phyloP scores from a whole-genome alignment of 2,329 filamentous ascomycete genomes.

The Phyllosticta ampelicida region DNA sequence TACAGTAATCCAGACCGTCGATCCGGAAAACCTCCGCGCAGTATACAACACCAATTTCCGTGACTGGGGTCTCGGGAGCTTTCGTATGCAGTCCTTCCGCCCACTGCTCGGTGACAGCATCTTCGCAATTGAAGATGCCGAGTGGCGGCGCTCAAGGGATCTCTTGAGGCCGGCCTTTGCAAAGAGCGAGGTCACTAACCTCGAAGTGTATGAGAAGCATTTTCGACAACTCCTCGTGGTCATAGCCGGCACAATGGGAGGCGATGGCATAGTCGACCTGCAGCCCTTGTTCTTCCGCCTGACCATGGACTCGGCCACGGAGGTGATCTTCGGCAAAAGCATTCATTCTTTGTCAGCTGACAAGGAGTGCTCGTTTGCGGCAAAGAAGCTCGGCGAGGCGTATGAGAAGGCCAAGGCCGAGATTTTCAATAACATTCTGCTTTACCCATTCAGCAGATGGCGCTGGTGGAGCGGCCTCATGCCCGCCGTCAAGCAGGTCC shows the following conservation, averaged over 20 bases:
- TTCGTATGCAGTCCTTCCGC: conserved; percentile 24
- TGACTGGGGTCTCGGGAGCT: conserved; percentile 32
- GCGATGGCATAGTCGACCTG: conserved; percentile 13
- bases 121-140: conserved; percentile 31
- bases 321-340: conserved; percentile 38
- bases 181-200: conserved; percentile 16
- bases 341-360: conserved; percentile 25
- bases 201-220: conserved; percentile 17
- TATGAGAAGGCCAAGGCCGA: conserved; percentile 34
- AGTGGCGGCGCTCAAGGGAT: conserved; percentile 21
- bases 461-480: conserved; percentile 23
- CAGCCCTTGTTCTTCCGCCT: background rate
- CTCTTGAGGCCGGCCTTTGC: conserved; percentile 21
- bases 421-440: conserved; percentile 25
- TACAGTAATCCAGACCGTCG: conserved; percentile 30
- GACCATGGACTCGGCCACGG: conserved; percentile 31
- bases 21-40: conserved; percentile 39
- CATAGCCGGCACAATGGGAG: conserved; percentile 15
- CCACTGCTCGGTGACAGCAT: conserved; percentile 35
- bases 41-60: conserved; percentile 36
- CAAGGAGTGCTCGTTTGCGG: conserved; percentile 23
- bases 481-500: conserved; percentile 33
- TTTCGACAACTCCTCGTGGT: conserved; percentile 13
- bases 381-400: conserved; percentile 17
- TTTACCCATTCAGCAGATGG: conserved; percentile 21